Conservation (phyloP, 2,329 filamentous ascomycete species). For the Talaromyces sp. region DNA sequence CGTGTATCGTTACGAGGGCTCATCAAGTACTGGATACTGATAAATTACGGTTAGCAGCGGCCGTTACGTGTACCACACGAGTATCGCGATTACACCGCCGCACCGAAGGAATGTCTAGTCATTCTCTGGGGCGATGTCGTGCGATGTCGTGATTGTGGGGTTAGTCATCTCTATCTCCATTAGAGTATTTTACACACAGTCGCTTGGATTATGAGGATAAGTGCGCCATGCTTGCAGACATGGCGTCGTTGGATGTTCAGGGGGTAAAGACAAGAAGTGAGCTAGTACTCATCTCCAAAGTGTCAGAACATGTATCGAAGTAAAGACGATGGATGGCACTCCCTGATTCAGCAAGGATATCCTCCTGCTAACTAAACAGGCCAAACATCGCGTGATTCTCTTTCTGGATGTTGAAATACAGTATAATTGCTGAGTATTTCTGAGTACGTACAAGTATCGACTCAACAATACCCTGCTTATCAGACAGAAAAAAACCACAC, state of each 20-base stretch:
- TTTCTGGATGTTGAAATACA: neutral
- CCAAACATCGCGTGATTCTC: neutral
- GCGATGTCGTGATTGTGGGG: conserved; percentile 19
- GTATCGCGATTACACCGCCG: neutral
- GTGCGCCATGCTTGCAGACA: neutral
- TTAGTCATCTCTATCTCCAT: neutral
- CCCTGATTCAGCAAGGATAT: conserved; percentile 14
- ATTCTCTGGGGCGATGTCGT: conserved; percentile 17
- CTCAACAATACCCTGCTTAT: neutral
- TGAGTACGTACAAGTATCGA: neutral
- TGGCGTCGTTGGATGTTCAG: neutral
- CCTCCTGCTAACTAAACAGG: conserved; percentile 1
- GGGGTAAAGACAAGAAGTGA: neutral
- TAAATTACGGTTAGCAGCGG: neutral
- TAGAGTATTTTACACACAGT: too few relatives aligned
- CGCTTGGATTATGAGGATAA: too few relatives aligned
- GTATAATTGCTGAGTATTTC: neutral
- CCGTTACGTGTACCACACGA: conserved; percentile 1
- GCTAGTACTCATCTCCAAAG: neutral
- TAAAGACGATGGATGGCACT: neutral
- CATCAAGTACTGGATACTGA: neutral
- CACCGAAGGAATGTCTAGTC: conserved; percentile 1
- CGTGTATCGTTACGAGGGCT: neutral
- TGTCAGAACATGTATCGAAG: conserved; percentile 1
- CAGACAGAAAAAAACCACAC: neutral